phyloP scores from a whole-genome alignment of 371 early-diverging fungal species.

The Mucor velutinosus region DNA sequence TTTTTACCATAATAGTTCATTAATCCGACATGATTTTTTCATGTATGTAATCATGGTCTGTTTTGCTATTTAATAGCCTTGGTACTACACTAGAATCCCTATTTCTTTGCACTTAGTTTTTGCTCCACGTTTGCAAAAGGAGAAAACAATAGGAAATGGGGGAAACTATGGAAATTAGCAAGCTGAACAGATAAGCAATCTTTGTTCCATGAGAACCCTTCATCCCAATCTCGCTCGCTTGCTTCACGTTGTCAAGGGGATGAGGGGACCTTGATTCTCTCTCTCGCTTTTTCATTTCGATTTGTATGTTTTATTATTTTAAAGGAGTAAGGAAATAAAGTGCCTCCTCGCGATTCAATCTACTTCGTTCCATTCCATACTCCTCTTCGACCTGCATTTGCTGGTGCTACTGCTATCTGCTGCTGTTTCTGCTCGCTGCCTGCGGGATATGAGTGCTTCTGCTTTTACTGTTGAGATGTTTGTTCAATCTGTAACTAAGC shows the following conservation, averaged over 20 bases:
- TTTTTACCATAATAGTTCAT: background rate
- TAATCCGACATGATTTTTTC: background rate
- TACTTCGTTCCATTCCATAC: background rate
- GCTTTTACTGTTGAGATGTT: background rate
- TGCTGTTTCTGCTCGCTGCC: background rate
- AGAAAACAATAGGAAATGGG: background rate
- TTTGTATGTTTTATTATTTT: constrained; percentile 1
- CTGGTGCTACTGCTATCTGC: background rate
- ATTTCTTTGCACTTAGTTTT: background rate
- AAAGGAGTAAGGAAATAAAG: background rate
- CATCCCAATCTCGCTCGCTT: background rate
- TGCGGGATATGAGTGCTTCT: background rate
- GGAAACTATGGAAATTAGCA: background rate
- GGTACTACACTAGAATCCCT: background rate
- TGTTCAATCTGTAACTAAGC: background rate
- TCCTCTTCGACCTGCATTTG: constrained; percentile 1
- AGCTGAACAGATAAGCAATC: background rate
- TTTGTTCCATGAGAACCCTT: background rate
- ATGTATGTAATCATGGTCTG: constrained; percentile 4
- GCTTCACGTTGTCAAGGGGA: constrained; percentile 4
- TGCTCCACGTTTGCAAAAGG: constrained; percentile 11
- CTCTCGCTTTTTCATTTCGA: constrained; percentile 4
- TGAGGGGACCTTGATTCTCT: background rate
- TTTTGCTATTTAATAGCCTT: background rate
- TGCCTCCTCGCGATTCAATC: background rate